Base-by-base conservation (phyloP, 1,284 basidiomycete species). In the Grifola frondosa region DNA sequence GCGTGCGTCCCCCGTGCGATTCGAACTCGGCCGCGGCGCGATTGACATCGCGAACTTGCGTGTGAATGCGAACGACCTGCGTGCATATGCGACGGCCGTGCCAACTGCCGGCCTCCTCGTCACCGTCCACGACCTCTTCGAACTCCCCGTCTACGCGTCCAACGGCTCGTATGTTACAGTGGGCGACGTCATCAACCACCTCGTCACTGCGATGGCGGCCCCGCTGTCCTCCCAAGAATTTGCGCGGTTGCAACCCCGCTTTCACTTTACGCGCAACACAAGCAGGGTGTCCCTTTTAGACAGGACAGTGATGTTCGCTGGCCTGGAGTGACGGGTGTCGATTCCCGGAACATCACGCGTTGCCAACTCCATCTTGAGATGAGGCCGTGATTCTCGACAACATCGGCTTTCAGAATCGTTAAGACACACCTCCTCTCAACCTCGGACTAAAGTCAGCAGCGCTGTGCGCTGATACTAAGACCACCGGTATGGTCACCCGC, bases 341-440 rank as follows among this genome's bases (percentile, higher is more conserved):
- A n/a, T n/a, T n/a, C 43, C 19, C 31, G 37, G 17, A 47, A 40
- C 29, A 30, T 42, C 16, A 48, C 45, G 8, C 26, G 30, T 20
- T 55, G 49, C 45, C 44, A 51, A 15, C 47, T 53, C 25, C 52
- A 46, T 15, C 30, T 55, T 29, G 39, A 13, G 23, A 28, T 6
- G 23, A 12, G 25, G 13, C 15, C n/a, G 19, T 12, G 23, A 17
- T 23, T 9, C 30, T 16, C 30, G 8, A 10, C 9, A 17, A 8
- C 9, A 13, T 17, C 8, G 8, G 8, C 8, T 15, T 32, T 32
- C 30, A 13, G n/a, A 32, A 15, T 32, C n/a, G n/a, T n/a, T n/a
- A n/a, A n/a, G n/a, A n/a, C n/a, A n/a, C n/a, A n/a, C n/a, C n/a
- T n/a, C n/a, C n/a, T n/a, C n/a, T n/a, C n/a, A n/a, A n/a, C n/a